Percentiles rank a stretch among this genome's conserved stretches.
These are phyloP conservation scores for Mycena belliarum DNA, from an alignment of 768 basidiomycete species.

Conservation along the genomic window DNA sequence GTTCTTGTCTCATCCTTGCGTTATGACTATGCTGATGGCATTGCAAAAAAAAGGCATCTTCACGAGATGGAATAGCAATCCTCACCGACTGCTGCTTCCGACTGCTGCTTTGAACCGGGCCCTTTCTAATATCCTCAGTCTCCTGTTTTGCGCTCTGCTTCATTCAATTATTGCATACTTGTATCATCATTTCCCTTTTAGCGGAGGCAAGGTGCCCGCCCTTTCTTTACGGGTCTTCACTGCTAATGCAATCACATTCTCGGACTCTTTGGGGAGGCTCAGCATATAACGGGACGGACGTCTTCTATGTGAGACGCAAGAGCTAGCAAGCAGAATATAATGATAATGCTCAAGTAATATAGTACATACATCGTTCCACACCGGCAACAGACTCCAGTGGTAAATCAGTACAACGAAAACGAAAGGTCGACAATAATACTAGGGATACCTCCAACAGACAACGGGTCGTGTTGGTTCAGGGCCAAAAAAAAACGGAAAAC, in stretches of 20 bases:
- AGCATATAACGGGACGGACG: not conserved
- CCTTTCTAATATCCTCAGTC: not conserved
- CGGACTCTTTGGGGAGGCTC: not conserved
- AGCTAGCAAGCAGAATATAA: no score
- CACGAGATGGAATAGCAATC: slow-evolving; percentile 36
- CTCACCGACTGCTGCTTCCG: no score
- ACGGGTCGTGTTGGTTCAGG: not conserved
- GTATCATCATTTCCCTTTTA: slow-evolving; percentile 2
- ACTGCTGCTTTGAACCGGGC: not conserved
- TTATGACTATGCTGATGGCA: not conserved
- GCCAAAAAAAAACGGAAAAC: not conserved
- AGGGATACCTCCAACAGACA: not conserved
- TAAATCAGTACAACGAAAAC: no score
- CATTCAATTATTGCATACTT: slow-evolving; percentile 2
- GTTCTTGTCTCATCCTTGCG: slow-evolving; percentile 21
- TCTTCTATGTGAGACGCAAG: no score
- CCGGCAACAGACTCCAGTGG: no score
- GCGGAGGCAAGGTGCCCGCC: no score
- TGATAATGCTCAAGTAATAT: no score
- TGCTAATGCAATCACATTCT: not conserved
- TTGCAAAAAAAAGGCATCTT: slow-evolving; percentile 31
- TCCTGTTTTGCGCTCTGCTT: not conserved
- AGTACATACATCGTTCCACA: not conserved
- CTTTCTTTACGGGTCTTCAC: not conserved
- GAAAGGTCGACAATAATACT: not conserved